Evolutionary conservation across 164 flowering plant species (phyloP), one percentile per base, ranked within the genome.

Genomic region (Umbilicus rupestris): DNA sequence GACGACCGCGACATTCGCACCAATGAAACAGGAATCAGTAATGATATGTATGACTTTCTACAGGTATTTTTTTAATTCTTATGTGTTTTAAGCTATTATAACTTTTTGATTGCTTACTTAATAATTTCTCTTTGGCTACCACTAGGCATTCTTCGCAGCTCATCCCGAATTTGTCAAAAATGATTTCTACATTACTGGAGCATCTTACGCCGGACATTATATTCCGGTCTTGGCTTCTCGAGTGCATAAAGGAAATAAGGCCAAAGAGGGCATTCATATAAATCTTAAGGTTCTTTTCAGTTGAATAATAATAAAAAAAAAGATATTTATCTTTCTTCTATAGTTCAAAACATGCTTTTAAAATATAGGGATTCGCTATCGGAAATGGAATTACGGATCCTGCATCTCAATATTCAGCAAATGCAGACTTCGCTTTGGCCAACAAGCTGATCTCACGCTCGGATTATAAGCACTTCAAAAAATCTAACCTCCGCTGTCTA

Each of bases 161-260:
- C 78, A 78, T 67, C 78, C 81, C 41, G 63, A 70, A n/a, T 72
- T 70, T 52, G 74, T 66, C 0, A 71, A 75, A 45, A 78, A 78
- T 69, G 78, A 75, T n/a, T 78, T 78, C 35, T 78, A 73, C 68
- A 78, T 78, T 47, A 75, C 76, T 29, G 81, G 81, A 64, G 74
- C 68, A 63, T 72, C 74, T 3, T 72, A 68, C 35, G 74, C 74
- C 5, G 74, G 74, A 24, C 74, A 72, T 62, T 72, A 63, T 33
- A 68, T 72, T 63, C 68, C 74, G 5, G 74, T 70, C 35, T 57
- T 72, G 22, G 74, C 74, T 22, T 67, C 68, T 45, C 45, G 74
- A 39, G 41, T 72, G 17, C 63, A 72, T 11, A 64, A 42, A 33
- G 81, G 76, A 58, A 78, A 78, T 71, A 78, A 75, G 49, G 76